A percentile compares a stretch with the other conserved stretches of the same genome.
Evolutionary conservation across 1,284 basidiomycete species (phyloP).

Genomic region (Paramarasmius palmivorus): DNA sequence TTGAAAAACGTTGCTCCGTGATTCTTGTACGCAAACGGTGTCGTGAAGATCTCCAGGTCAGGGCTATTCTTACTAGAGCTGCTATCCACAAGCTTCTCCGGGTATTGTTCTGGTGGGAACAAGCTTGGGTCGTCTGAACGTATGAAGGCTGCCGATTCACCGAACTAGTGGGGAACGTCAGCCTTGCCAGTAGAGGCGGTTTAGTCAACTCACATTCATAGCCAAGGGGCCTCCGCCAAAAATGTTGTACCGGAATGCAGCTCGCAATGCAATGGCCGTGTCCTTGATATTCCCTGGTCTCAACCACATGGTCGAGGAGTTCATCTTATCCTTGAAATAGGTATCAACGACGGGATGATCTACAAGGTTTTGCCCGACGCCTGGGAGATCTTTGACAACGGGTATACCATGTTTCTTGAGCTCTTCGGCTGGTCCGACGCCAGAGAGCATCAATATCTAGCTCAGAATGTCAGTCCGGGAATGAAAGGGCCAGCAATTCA

Average conservation of each 20-base stretch:
- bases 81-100: conserved; percentile 44
- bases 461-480: no score
- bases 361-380: conserved; percentile 59
- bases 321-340: conserved; percentile 52
- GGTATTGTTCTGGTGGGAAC: conserved; percentile 43
- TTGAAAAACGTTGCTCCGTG: conserved; percentile 28
- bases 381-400: conserved; percentile 53
- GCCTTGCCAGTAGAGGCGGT: background rate
- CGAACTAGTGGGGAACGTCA: conserved; percentile 39
- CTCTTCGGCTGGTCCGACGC: conserved; percentile 59
- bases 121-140: conserved; percentile 53
- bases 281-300: conserved; percentile 36
- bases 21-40: conserved; percentile 44
- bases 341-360: conserved; percentile 57
- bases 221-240: conserved; percentile 47
- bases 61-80: conserved; percentile 58
- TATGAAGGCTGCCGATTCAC: conserved; percentile 58
- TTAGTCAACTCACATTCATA: conserved; percentile 46
- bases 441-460: conserved; percentile 75
- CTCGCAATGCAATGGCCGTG: conserved; percentile 31
- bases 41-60: conserved; percentile 59
- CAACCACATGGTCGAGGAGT: conserved; percentile 40
- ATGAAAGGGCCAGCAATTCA: conserved; percentile 8
- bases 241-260: conserved; percentile 40
- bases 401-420: conserved; percentile 50